These are phyloP conservation scores for Mycena sp. DNA, from an alignment of 1,284 basidiomycete genomes.

Conservation along the genomic window DNA sequence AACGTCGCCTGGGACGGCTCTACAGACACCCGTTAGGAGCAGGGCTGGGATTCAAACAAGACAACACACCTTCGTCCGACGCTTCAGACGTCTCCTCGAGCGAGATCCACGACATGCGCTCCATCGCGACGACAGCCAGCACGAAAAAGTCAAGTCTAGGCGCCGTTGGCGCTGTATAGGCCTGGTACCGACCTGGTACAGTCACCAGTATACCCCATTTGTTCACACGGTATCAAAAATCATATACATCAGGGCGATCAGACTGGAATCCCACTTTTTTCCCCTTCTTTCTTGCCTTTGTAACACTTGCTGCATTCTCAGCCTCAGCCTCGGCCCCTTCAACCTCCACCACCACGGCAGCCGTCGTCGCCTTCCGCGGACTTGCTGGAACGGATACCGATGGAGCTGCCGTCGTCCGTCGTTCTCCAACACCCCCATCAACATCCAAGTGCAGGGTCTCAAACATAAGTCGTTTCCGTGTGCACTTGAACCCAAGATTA, in stretches of 20 bases:
- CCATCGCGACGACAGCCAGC: too few relatives aligned
- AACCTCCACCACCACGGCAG: constrained; percentile 21
- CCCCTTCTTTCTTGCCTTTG: constrained; percentile 26
- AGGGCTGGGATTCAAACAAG: too few relatives aligned
- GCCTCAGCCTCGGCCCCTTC: constrained; percentile 23
- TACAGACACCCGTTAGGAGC: too few relatives aligned
- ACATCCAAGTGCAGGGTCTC: constrained; percentile 95
- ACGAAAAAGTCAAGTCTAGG: too few relatives aligned
- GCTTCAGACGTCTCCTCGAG: too few relatives aligned
- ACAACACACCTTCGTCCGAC: too few relatives aligned
- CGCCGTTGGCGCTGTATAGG: too few relatives aligned
- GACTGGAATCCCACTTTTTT: constrained; percentile 75
- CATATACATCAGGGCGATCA: constrained; percentile 67
- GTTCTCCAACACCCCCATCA: constrained; percentile 90
- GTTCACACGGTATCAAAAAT: constrained; percentile 42
- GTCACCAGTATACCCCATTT: too few relatives aligned
- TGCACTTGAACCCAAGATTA: constrained; percentile 95
- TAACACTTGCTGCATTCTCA: constrained; percentile 32
- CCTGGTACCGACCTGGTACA: too few relatives aligned
- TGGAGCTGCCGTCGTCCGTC: constrained; percentile 64
- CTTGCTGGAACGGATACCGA: not conserved
- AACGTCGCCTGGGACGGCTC: not conserved
- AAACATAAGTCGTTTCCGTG: constrained; percentile 86
- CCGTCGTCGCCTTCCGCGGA: constrained; percentile 3
- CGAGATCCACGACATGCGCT: too few relatives aligned